phyloP scores from a whole-genome alignment of 2,329 filamentous ascomycete genomes.

The Parascedosporium putredinis region DNA sequence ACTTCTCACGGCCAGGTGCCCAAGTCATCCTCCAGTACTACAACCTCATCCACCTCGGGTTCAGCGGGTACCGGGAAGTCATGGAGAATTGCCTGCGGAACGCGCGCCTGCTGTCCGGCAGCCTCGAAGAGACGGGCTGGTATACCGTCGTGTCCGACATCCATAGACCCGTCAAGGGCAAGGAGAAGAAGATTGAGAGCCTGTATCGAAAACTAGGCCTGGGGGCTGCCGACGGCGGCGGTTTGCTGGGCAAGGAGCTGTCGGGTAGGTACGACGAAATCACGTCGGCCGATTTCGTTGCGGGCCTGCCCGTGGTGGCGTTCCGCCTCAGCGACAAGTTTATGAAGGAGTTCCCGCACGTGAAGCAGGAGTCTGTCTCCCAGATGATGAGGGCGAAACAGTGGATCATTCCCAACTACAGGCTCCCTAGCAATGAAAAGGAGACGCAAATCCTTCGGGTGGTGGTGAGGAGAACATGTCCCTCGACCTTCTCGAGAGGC shows the following conservation, averaged over 20 bases:
- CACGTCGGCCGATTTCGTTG: slow-evolving; percentile 49
- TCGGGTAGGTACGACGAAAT: slow-evolving; percentile 22
- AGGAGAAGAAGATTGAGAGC: slow-evolving; percentile 11
- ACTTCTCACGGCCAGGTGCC: slow-evolving; percentile 61
- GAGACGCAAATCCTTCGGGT: slow-evolving; percentile 56
- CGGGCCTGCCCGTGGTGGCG: slow-evolving; percentile 58
- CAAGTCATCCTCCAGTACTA: slow-evolving; percentile 65
- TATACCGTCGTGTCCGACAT: slow-evolving; percentile 56
- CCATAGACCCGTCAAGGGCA: slow-evolving; percentile 42
- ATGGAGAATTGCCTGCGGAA: slow-evolving; percentile 60
- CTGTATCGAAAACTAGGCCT: slow-evolving; percentile 11
- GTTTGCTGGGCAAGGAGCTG: slow-evolving; percentile 15
- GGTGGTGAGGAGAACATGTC: slow-evolving; percentile 58
- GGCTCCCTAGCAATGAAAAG: slow-evolving; percentile 51
- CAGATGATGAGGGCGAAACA: slow-evolving; percentile 54
- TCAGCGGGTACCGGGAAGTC: slow-evolving; percentile 50
- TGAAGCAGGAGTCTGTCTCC: slow-evolving; percentile 54
- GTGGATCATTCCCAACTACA: slow-evolving; percentile 64
- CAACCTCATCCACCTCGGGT: slow-evolving; percentile 61
- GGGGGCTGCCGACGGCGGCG: not conserved
- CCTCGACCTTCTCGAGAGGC: slow-evolving; percentile 54
- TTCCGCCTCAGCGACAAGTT: slow-evolving; percentile 54
- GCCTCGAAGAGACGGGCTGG: slow-evolving; percentile 56
- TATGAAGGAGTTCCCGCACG: slow-evolving; percentile 46
- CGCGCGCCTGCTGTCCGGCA: slow-evolving; percentile 51